These are phyloP conservation scores for Polygonum aviculare DNA, from an alignment of 148 eudicot species.

Conservation along the genomic window DNA sequence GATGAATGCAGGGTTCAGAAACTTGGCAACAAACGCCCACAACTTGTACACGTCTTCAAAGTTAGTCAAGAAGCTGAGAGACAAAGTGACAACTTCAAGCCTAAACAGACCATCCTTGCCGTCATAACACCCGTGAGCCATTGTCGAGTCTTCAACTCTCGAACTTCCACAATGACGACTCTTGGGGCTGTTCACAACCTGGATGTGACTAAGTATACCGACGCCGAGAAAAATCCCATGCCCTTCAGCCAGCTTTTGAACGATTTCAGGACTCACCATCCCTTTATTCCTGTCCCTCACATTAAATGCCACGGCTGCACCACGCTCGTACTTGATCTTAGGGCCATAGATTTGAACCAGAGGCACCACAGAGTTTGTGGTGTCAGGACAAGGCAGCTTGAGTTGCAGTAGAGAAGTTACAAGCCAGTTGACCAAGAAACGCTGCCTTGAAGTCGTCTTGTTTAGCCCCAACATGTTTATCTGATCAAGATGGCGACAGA, in stretches of 20 bases:
- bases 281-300: constrained; percentile 60
- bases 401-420: constrained; percentile 80
- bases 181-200: constrained; percentile 43
- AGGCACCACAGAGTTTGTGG: constrained; percentile 15
- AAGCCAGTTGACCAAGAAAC: constrained; percentile 88
- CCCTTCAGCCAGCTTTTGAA: constrained; percentile 75
- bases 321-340: constrained; percentile 90
- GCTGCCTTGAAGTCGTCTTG: constrained; percentile 68
- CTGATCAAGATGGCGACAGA: constrained; percentile 84
- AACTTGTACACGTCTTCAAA: constrained; percentile 86
- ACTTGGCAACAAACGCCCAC: constrained; percentile 89
- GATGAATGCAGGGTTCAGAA: constrained; percentile 61
- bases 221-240: constrained; percentile 73
- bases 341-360: constrained; percentile 93
- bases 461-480: constrained; percentile 90
- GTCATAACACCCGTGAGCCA: constrained; percentile 48
- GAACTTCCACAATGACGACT: constrained; percentile 40
- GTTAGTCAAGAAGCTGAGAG: constrained; percentile 75
- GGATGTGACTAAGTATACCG: constrained; percentile 77
- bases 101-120: constrained; percentile 64
- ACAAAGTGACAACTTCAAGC: constrained; percentile 88
- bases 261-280: constrained; percentile 63
- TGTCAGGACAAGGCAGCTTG: constrained; percentile 36
- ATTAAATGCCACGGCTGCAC: constrained; percentile 91
- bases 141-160: constrained; percentile 54